Base-by-base conservation (phyloP, 2,329 filamentous ascomycete genomes). In the Endoconidiophora polonica region DNA sequence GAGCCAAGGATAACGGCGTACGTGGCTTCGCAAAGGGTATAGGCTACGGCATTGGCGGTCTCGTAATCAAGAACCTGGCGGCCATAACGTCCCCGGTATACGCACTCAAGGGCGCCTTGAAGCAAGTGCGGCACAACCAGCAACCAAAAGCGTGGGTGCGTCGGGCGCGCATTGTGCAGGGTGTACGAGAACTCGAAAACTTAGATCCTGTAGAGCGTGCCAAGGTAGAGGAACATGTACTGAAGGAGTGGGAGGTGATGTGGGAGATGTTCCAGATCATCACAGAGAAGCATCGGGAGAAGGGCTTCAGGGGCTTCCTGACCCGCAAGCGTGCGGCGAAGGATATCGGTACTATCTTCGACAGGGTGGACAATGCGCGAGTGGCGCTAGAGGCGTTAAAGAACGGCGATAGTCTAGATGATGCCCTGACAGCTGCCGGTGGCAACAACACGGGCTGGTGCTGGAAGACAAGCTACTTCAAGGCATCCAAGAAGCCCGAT, bases 41-140 rank as follows among this genome's bases (percentile, higher is more conserved):
- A 0, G 78, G 75, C 12, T 79, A 77, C 67, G 79, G 79, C 0
- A 56, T 82, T 5, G 74, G 71, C 1, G 78, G 79, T 0, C 71
- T 82, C 22, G 68, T 82, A 2, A 66, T 83, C 24, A 83, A 83
- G 60, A 73, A 79, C 46, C 67, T 81, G 4, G 69, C 77, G 0
- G 80, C 79, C 4, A 52, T 81, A 1, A 59, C 79, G 1, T 76
- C 77, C 0, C 56, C 77, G 2, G 77, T 76, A 0, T 83, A 78
- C 56, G 70, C 74, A 0, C 66, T 81, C 54, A 81, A 83, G 58
- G 80, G 80, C 0, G 59, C 81, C 0, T 69, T 75, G 29, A 80
- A 79, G 56, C 74, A 83, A 58, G 61, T 69, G 1, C 66, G 71
- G 54, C 71, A 77, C 36, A 62, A 66, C 7, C 68, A 68, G 50